Base-by-base conservation (phyloP, 2,329 filamentous ascomycete genomes). In the Claviceps pazoutovae region DNA sequence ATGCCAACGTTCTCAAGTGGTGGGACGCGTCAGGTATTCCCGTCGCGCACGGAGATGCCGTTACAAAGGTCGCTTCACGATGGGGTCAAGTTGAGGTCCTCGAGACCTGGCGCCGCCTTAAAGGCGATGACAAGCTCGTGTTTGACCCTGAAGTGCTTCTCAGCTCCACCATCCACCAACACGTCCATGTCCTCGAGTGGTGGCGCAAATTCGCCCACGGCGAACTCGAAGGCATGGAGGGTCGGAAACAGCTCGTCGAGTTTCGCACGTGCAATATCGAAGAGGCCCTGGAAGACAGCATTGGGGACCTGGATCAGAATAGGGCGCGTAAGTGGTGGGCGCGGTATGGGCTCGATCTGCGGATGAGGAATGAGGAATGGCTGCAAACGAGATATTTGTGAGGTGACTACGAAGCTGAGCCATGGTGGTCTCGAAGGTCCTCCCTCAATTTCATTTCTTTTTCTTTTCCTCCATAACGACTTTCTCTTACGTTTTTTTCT, bases 181-280 rank as follows among this genome's bases (percentile, higher is more conserved):
- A 94, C 64, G 80, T 89, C 3, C 75, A 81, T 38, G 88, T 95
- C 21, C 71, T 97, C 7, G 88, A 95, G 64, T 96, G 91, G 91
- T 96, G 91, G 90, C 85, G 86, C 61, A 75, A 75, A 50, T 85
- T 83, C 59, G 77, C 78, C 7, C 70, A 76, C 50, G 74, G 78
- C 48, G 71, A 75, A 60, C 68, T 78, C 36, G 71, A 71, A 1
- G 75, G 71, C 42, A 79, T 74, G 76, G 68, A 73, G 42, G 76
- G 75, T 16, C 68, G 73, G 36, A 71, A 71, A 56, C 75, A 90
- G 58, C 77, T 79, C 50, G 89, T 96, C 26, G 88, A 95, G 66
- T 96, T 95, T 68, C 90, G 91, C 66, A 95, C 88, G 1, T 95
- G 89, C 66, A 89, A 95, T 66, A 93, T 97, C 55, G 90, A 96